Evolutionary conservation across 257 asterid genomes (phyloP).

Genomic region (Ilex asprella): DNA sequence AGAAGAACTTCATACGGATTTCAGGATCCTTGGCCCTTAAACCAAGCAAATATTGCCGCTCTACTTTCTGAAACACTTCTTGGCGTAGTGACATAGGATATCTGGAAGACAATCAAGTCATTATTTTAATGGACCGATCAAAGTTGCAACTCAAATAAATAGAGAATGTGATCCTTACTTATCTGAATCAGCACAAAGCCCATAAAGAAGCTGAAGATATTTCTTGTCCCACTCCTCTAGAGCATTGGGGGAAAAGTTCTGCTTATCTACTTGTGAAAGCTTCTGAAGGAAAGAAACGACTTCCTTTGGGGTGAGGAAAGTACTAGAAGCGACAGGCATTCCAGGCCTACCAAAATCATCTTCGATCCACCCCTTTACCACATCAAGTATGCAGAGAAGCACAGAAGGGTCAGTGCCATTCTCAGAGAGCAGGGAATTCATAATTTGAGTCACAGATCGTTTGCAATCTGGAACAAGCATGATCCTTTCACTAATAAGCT

Average conservation of each 20-base stretch:
- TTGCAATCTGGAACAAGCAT: slow-evolving; percentile 92
- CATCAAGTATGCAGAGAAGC: slow-evolving; percentile 83
- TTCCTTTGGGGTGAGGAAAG: slow-evolving; percentile 75
- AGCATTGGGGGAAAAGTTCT: slow-evolving; percentile 51
- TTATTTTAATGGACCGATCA: slow-evolving; percentile 9
- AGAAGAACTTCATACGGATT: slow-evolving; percentile 70
- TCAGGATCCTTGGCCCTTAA: slow-evolving; percentile 90
- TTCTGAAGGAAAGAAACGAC: slow-evolving; percentile 87
- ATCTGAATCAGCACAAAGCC: slow-evolving; percentile 87
- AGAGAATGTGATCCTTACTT: slow-evolving; percentile 41
- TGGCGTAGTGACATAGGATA: slow-evolving; percentile 65
- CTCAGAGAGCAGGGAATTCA: slow-evolving; percentile 81
- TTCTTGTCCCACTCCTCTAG: slow-evolving; percentile 91
- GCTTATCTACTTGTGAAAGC: slow-evolving; percentile 97
- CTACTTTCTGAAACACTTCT: slow-evolving; percentile 96
- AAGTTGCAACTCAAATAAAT: slow-evolving; percentile 12
- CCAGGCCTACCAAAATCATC: slow-evolving; percentile 81
- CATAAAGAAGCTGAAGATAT: slow-evolving; percentile 87
- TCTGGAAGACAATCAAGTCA: slow-evolving; percentile 47
- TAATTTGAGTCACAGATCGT: slow-evolving; percentile 75
- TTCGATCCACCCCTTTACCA: slow-evolving; percentile 85
- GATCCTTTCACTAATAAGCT: slow-evolving; percentile 75
- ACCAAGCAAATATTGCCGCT: slow-evolving; percentile 91
- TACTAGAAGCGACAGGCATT: slow-evolving; percentile 51
- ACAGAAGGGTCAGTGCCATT: slow-evolving; percentile 90